Conservation (phyloP, 1,139 yeast genomes). For the Torulaspora globosa region DNA sequence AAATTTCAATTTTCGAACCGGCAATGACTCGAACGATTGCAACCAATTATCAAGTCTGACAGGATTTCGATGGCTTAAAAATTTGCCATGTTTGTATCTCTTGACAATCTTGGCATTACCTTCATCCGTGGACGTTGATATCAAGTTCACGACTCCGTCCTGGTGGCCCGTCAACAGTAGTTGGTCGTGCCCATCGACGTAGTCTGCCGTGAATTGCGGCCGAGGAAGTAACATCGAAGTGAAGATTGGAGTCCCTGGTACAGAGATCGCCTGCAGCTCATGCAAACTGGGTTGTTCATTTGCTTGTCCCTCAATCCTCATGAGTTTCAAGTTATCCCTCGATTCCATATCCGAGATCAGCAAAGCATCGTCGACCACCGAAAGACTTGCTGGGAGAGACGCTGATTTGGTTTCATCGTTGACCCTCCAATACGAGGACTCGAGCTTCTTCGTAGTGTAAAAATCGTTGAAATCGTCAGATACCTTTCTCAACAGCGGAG, state of each 20-base stretch:
- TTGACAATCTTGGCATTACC: conserved; percentile 29
- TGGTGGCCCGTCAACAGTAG: conserved; percentile 30
- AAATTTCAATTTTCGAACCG: conserved; percentile 24
- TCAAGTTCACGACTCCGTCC: conserved; percentile 32
- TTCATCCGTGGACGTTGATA: conserved; percentile 24
- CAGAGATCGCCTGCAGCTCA: conserved; percentile 26
- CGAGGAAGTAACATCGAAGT: conserved; percentile 18
- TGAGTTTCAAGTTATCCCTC: conserved; percentile 24
- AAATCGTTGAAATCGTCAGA: conserved; percentile 33
- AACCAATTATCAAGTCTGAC: conserved; percentile 17
- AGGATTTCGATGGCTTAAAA: conserved; percentile 18
- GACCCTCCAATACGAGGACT: conserved; percentile 29
- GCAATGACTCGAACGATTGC: conserved; percentile 18
- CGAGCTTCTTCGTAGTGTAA: conserved; percentile 27
- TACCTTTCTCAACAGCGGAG: conserved; percentile 27
- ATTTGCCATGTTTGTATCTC: conserved; percentile 30
- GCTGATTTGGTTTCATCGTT: conserved; percentile 4
- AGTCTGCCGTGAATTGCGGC: conserved; percentile 12
- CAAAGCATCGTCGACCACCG: conserved; percentile 18
- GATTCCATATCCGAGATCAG: conserved; percentile 20
- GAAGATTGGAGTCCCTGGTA: conserved; percentile 29
- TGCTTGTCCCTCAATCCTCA: conserved; percentile 12
- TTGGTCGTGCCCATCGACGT: conserved; percentile 19
- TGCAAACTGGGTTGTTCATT: conserved; percentile 15
- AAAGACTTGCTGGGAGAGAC: conserved; percentile 18